Conservation (phyloP, 2,329 filamentous ascomycete species). For the Rutstroemia sp. region DNA sequence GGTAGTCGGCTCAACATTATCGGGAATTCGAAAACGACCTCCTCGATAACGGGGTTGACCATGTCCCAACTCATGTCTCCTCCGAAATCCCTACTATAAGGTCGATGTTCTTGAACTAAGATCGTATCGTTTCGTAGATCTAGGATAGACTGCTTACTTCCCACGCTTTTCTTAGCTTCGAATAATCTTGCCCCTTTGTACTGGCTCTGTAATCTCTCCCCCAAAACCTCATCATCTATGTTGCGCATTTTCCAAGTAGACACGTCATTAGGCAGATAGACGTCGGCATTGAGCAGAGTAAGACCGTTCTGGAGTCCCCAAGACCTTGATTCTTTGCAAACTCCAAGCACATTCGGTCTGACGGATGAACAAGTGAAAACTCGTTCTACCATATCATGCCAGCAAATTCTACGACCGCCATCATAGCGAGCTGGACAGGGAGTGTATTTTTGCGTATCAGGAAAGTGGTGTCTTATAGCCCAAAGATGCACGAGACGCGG, state of each 20-base stretch:
- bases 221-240: not conserved
- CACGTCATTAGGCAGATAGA: not conserved
- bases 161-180: too few relatives aligned
- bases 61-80: too few relatives aligned
- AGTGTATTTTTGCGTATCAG: not conserved
- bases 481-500: not conserved
- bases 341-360: not conserved
- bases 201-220: too few relatives aligned
- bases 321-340: not conserved
- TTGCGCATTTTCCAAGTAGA: not conserved
- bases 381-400: not conserved
- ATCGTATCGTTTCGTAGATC: too few relatives aligned
- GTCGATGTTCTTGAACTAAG: too few relatives aligned
- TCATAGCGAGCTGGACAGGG: not conserved
- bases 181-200: too few relatives aligned
- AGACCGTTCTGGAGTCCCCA: not conserved
- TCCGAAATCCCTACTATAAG: too few relatives aligned
- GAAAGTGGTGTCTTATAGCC: not conserved
- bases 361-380: not conserved
- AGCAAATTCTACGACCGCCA: not conserved
- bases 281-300: not conserved
- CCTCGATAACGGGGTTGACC: too few relatives aligned
- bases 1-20: too few relatives aligned
- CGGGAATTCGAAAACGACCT: too few relatives aligned
- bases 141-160: too few relatives aligned